A percentile compares a stretch with the other conserved stretches of the same genome.
Evolutionary conservation across 768 basidiomycete genomes (phyloP).

Genomic region (Trametes cingulata): DNA sequence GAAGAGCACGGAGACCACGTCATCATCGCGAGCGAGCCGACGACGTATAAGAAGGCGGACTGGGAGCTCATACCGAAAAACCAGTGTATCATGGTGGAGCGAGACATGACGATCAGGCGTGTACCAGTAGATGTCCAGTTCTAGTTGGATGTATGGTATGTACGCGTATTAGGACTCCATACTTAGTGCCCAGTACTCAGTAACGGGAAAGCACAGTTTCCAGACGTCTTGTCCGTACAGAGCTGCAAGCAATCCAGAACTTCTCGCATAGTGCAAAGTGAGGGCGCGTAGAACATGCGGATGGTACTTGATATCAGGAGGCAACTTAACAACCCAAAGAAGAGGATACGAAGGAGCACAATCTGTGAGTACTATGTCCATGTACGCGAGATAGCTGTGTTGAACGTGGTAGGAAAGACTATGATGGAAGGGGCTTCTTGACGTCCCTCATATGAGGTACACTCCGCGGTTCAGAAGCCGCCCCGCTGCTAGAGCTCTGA

Average conservation of each 20-base stretch:
- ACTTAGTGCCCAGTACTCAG: too few species aligned
- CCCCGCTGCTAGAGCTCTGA: neutral
- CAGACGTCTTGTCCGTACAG: too few species aligned
- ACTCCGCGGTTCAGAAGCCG: neutral
- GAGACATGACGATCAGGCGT: slow-evolving; percentile 26
- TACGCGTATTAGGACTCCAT: neutral
- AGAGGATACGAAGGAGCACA: too few species aligned
- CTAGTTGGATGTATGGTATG: neutral
- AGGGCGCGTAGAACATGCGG: too few species aligned
- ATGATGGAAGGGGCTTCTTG: neutral
- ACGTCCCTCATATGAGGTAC: neutral
- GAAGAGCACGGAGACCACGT: slow-evolving; percentile 37
- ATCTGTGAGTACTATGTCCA: too few species aligned
- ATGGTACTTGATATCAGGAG: too few species aligned
- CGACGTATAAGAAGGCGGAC: slow-evolving; percentile 32
- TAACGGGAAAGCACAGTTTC: too few species aligned
- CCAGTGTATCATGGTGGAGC: slow-evolving; percentile 30
- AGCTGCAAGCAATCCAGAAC: too few species aligned
- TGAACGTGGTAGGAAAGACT: neutral
- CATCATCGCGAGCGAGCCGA: slow-evolving; percentile 38
- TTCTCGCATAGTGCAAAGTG: too few species aligned
- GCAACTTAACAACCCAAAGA: too few species aligned
- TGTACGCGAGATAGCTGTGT: too few species aligned
- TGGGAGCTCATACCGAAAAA: slow-evolving; percentile 36
- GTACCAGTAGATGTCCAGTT: slow-evolving; percentile 19